Base-by-base conservation (phyloP, 495 filamentous ascomycete genomes). In the Xylaria curta region DNA sequence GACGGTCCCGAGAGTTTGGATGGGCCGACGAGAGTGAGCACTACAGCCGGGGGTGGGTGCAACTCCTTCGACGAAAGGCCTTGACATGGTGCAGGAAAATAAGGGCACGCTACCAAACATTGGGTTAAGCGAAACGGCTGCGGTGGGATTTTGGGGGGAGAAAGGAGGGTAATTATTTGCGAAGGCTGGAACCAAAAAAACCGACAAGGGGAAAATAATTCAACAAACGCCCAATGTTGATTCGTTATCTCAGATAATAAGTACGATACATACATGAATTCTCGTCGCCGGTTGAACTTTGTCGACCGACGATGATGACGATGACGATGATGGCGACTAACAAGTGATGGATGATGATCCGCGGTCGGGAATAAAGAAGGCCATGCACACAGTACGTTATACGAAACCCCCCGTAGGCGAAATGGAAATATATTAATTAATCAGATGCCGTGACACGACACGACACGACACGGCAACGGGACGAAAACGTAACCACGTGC, bases 1-100 rank as follows among this genome's bases (percentile, higher is more conserved):
- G 65, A 67, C 65, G 47, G 65, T 67, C 65, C 65, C 65, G 65
- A 67, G 47, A 10, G 65, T 56, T 56, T 67, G 65, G 65, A 66
- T 65, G 62, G 62, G 62, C 62, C 38, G 62, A 63, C 38, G 19
- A 4, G 3, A 60, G 58, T 40, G 33, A 60, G 58, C 58, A 21
- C 7, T 60, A 36, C 31, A 60, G 12, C 58, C 33, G 33, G 58
- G 58, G 58, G 26, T 38, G n/a, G 21, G 8, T 38, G 58, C 26
- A 42, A 63, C 36, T 42, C 65, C 33, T 56, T 36, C 10, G 12
- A 42, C 65, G 42, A 15, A 51, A 51, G 63, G 46, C n/a, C 60
- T 62, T 62, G 58, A 61, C 38, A 44, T 62, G 58, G 61, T 26
- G 61, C 24, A 44, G 60, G 38, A 21, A 42, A 60, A 33, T 4